Conservation (phyloP, 169 alveolate genomes). For the Plasmodium vinckei region DNA sequence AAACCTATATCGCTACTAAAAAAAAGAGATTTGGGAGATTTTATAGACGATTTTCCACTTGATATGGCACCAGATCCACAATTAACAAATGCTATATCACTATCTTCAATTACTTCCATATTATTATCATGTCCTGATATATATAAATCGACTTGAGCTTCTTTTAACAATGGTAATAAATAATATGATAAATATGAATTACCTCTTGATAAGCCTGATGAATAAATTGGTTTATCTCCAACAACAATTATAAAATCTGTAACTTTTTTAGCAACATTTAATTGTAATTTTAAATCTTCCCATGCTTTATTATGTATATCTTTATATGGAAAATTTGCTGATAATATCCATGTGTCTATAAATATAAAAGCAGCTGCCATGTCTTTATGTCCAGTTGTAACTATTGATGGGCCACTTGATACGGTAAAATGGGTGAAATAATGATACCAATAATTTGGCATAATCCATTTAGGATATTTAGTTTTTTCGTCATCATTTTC, state of each 20-base stretch:
- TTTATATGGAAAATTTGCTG: slow-evolving; percentile 88
- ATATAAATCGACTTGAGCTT: slow-evolving; percentile 92
- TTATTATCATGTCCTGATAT: slow-evolving; percentile 92
- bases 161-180: slow-evolving; percentile 88
- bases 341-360: slow-evolving; percentile 92
- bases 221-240: slow-evolving; percentile 92
- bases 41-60: slow-evolving; percentile 79
- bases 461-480: slow-evolving; percentile 89
- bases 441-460: slow-evolving; percentile 95
- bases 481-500: slow-evolving; percentile 66
- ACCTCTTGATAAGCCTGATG: slow-evolving; percentile 92
- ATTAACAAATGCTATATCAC: slow-evolving; percentile 48
- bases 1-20: slow-evolving; percentile 87
- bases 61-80: slow-evolving; percentile 82
- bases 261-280: slow-evolving; percentile 88
- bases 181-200: slow-evolving; percentile 86
- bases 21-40: slow-evolving; percentile 79
- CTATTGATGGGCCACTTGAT: slow-evolving; percentile 82
- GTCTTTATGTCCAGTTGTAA: slow-evolving; percentile 87
- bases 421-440: slow-evolving; percentile 88
- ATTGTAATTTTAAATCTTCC: slow-evolving; percentile 89
- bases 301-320: slow-evolving; percentile 89
- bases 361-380: slow-evolving; percentile 89
- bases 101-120: slow-evolving; percentile 86
- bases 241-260: slow-evolving; percentile 91